Base-by-base conservation (phyloP, 441 rosid genomes). In the Pelargonium cotyledonis region DNA sequence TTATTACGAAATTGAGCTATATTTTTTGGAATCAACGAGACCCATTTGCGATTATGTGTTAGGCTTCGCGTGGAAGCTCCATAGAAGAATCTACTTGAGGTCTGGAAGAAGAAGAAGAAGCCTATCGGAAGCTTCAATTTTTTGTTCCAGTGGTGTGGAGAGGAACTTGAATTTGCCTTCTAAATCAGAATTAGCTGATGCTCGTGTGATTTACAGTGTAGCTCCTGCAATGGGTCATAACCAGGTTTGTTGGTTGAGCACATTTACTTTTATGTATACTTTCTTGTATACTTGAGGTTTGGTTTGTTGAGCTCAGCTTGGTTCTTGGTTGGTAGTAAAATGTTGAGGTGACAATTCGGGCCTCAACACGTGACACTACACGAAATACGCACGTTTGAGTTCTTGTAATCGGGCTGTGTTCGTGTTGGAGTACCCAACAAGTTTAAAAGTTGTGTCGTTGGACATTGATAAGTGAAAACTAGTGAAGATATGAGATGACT, bases 151-250 rank as follows among this genome's bases (percentile, higher is more conserved):
- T 72, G 75, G 74, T 68, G 58, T 71, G 16, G 81, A 81, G 68
- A 70, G 80, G 61, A 69, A 78, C 70, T 80, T 70, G 46, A 63
- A 65, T n/a, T 65, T 72, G 63, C 81, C 80, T 23, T 70, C 81
- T 67, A n/a, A 68, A 40, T 82, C 74, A 53, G 74, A 76, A 58
- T 67, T 86, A 65, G 63, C 65, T 38, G 81, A 84, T 76, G 91
- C 92, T 4, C 84, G 84, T 65, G 79, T 93, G 66, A 83, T 93
- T 23, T 93, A 85, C 55, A 78, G 86, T 67, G 91, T 88, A 14
- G 92, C 96, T 70, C 80, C 97, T 16, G 91, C 97, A 53, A 69
- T 93, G 87, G 97, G 97, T 68, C 98, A 91, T 82, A 91, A 89
- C 84, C 76, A 85, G 97, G 95, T 89, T 70, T 49, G 3, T 68